phyloP scores from a whole-genome alignment of 2,329 filamentous ascomycete genomes.

The Verticillium nubilum region DNA sequence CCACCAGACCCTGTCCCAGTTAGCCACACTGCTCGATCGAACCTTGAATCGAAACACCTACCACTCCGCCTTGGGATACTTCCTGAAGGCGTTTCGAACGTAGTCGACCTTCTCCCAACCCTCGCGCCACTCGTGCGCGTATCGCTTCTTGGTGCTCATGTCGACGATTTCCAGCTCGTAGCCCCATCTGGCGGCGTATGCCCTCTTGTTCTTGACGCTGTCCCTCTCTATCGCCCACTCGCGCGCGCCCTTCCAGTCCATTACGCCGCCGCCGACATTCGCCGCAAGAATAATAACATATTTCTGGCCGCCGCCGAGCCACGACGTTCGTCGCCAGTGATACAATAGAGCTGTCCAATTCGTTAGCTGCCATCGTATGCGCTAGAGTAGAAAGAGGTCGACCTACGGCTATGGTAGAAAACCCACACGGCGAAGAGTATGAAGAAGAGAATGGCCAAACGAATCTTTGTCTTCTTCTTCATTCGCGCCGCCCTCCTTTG shows the following conservation, averaged over 20 bases:
- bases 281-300: constrained; percentile 90
- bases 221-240: constrained; percentile 99
- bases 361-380: not conserved
- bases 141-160: constrained; percentile 98
- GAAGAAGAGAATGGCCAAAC: constrained; percentile 52
- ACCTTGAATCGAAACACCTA: constrained; percentile 37
- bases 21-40: not conserved
- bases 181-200: constrained; percentile 82
- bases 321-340: constrained; percentile 65
- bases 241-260: constrained; percentile 96
- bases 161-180: constrained; percentile 96
- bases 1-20: constrained; percentile 84
- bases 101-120: constrained; percentile 99
- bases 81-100: constrained; percentile 79
- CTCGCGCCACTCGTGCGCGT: constrained; percentile 98
- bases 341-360: constrained; percentile 41
- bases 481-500: constrained; percentile 42
- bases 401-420: constrained; percentile 72
- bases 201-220: constrained; percentile 90
- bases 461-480: constrained; percentile 60
- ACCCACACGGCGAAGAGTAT: constrained; percentile 57
- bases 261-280: constrained; percentile 92
- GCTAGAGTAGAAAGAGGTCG: not conserved
- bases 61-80: constrained; percentile 96
- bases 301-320: constrained; percentile 80